A percentile compares a stretch with the other conserved stretches of the same genome.
Evolutionary conservation across 495 filamentous ascomycete genomes (phyloP).

Genomic region (Xylaria acuta): DNA sequence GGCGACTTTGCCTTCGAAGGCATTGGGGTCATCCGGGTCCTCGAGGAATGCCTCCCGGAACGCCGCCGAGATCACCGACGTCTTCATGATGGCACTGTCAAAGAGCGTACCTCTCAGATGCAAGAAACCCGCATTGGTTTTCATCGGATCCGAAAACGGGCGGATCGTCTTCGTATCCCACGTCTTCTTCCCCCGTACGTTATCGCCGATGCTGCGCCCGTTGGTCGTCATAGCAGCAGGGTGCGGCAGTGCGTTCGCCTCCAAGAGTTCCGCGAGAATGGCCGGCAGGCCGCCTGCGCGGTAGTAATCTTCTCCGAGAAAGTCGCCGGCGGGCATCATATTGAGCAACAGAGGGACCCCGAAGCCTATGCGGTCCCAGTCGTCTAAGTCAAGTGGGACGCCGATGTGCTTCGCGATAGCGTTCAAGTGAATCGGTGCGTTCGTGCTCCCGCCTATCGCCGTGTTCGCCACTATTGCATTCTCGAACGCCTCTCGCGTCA

Average conservation of each 20-base stretch:
- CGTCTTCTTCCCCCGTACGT: slow-evolving; percentile 23
- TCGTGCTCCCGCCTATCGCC: slow-evolving; percentile 63
- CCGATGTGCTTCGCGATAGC: slow-evolving; percentile 63
- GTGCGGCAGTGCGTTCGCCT: slow-evolving; percentile 38
- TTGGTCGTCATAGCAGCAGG: slow-evolving; percentile 25
- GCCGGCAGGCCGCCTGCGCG: slow-evolving; percentile 61
- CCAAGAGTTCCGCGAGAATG: slow-evolving; percentile 59
- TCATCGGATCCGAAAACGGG: slow-evolving; percentile 53
- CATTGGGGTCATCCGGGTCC: slow-evolving; percentile 57
- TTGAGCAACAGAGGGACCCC: slow-evolving; percentile 59
- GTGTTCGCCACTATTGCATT: slow-evolving; percentile 61
- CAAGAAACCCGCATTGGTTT: slow-evolving; percentile 57
- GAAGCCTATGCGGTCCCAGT: slow-evolving; percentile 60
- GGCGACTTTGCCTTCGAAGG: slow-evolving; percentile 58
- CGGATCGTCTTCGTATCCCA: slow-evolving; percentile 48
- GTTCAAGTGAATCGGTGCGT: slow-evolving; percentile 63
- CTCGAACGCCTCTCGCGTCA: slow-evolving; percentile 62
- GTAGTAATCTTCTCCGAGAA: slow-evolving; percentile 60
- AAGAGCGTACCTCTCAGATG: slow-evolving; percentile 60
- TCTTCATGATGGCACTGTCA: slow-evolving; percentile 64
- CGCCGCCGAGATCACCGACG: slow-evolving; percentile 57
- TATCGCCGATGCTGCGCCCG: slow-evolving; percentile 23
- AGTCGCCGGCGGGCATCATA: slow-evolving; percentile 61
- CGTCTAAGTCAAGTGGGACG: slow-evolving; percentile 56
- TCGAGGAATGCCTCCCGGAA: slow-evolving; percentile 56